Percentiles rank a stretch among this genome's conserved stretches.
Conservation (phyloP, 495 filamentous ascomycete species). For the Hypoxylon fuscum region DNA sequence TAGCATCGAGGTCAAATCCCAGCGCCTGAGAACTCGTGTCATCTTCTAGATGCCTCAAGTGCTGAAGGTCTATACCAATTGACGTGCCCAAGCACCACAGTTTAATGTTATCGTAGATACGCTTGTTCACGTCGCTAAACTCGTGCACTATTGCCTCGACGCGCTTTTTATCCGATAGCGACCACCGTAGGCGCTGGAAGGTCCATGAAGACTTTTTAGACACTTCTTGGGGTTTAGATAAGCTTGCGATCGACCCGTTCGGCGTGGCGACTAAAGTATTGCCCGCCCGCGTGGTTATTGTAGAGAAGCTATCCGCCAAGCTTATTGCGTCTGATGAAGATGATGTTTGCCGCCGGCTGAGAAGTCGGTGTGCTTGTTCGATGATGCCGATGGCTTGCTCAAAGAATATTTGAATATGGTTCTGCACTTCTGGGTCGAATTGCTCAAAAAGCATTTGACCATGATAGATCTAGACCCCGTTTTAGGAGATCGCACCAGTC, state of each 20-base stretch:
- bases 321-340: background rate
- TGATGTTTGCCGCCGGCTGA: background rate
- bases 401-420: background rate
- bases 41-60: constrained; percentile 35
- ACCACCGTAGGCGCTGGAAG: constrained; percentile 39
- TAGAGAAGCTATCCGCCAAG: background rate
- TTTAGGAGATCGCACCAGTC: background rate
- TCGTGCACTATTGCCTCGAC: constrained; percentile 40
- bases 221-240: constrained; percentile 1
- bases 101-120: constrained; percentile 44
- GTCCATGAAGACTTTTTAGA: constrained; percentile 14
- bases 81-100: constrained; percentile 39
- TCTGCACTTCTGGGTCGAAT: constrained; percentile 1
- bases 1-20: constrained; percentile 29
- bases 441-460: background rate
- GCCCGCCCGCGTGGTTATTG: background rate
- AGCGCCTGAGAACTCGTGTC: constrained; percentile 21
- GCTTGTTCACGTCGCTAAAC: constrained; percentile 41
- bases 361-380: background rate
- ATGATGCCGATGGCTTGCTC: constrained; percentile 2
- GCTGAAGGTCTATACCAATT: constrained; percentile 39
- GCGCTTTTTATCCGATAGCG: constrained; percentile 45
- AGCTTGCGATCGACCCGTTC: background rate
- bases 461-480: background rate
- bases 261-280: background rate